These are phyloP conservation scores for Strobilomyces echinocephalus DNA, from an alignment of 768 basidiomycete genomes.

Conservation along the genomic window DNA sequence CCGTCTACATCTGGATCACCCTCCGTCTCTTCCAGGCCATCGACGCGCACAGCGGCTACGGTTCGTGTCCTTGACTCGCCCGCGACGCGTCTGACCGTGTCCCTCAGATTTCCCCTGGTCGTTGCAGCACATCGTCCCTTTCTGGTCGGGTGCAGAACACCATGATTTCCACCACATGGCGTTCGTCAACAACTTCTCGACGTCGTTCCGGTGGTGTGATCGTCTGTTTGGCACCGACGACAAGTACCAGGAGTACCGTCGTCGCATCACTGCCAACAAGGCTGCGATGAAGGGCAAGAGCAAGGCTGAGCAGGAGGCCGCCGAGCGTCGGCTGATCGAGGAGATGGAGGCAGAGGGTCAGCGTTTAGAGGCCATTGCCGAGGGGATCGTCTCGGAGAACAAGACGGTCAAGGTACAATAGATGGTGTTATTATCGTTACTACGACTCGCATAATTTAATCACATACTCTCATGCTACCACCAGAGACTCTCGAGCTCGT, in stretches of 20 bases:
- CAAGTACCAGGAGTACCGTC: constrained; percentile 81
- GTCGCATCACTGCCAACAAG: constrained; percentile 60
- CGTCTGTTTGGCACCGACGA: constrained; percentile 83
- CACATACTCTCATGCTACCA: constrained; percentile 25
- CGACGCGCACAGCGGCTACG: constrained; percentile 96
- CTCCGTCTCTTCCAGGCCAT: constrained; percentile 95
- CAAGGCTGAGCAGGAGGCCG: constrained; percentile 46
- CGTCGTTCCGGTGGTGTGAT: constrained; percentile 94
- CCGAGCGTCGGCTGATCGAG: constrained; percentile 59
- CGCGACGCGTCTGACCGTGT: not conserved
- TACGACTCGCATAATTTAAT: constrained; percentile 7
- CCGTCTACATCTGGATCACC: constrained; percentile 91
- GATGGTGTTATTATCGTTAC: not conserved
- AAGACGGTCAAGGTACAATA: constrained; percentile 30
- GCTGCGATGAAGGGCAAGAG: constrained; percentile 47
- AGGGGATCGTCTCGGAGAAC: constrained; percentile 21
- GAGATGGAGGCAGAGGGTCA: constrained; percentile 74
- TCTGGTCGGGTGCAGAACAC: constrained; percentile 97
- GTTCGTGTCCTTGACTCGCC: constrained; percentile 37
- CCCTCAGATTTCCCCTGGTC: constrained; percentile 93
- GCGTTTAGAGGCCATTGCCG: constrained; percentile 58
- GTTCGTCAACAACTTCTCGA: constrained; percentile 90
- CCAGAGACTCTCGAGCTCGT: constrained; percentile 35
- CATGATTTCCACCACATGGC: constrained; percentile 99
- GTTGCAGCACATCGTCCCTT: constrained; percentile 82